Percentiles rank a stretch among this genome's conserved stretches.
Evolutionary conservation across 257 asterid species (phyloP).

Genomic region (Jaltomata sinuosa): DNA sequence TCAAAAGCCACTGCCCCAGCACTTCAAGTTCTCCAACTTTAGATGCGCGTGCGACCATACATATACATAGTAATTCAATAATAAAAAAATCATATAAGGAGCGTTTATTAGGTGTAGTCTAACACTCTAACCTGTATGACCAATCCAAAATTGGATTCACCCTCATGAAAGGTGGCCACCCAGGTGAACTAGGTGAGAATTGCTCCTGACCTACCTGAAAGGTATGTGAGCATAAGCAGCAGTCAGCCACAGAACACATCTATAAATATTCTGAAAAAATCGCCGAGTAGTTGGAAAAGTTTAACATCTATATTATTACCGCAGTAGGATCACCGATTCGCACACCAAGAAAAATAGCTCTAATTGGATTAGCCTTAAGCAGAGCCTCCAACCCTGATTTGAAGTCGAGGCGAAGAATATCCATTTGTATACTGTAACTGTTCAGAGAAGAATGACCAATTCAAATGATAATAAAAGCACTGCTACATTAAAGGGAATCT

Average conservation of each 20-base stretch:
- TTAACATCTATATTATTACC: conserved; percentile 22
- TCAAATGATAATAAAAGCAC: conserved; percentile 6
- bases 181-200: conserved; percentile 91
- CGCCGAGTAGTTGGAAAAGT: not conserved
- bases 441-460: conserved; percentile 2
- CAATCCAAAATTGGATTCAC: conserved; percentile 96
- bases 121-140: conserved; percentile 76
- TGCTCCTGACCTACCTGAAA: conserved; percentile 91
- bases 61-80: not conserved
- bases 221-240: not conserved
- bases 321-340: conserved; percentile 96
- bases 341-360: conserved; percentile 94
- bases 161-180: conserved; percentile 98
- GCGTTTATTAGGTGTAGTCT: not conserved
- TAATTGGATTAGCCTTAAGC: conserved; percentile 56
- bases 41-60: not conserved
- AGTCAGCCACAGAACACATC: not conserved
- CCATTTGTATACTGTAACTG: conserved; percentile 82
- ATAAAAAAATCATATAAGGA: not conserved
- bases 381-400: conserved; percentile 84
- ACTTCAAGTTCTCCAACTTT: not conserved
- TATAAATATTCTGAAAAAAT: not conserved
- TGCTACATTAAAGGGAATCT: not conserved
- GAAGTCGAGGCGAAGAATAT: conserved; percentile 76
- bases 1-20: not conserved